Evolutionary conservation across 2,329 filamentous ascomycete genomes (phyloP).

Genomic region (Colletotrichum somersetense): DNA sequence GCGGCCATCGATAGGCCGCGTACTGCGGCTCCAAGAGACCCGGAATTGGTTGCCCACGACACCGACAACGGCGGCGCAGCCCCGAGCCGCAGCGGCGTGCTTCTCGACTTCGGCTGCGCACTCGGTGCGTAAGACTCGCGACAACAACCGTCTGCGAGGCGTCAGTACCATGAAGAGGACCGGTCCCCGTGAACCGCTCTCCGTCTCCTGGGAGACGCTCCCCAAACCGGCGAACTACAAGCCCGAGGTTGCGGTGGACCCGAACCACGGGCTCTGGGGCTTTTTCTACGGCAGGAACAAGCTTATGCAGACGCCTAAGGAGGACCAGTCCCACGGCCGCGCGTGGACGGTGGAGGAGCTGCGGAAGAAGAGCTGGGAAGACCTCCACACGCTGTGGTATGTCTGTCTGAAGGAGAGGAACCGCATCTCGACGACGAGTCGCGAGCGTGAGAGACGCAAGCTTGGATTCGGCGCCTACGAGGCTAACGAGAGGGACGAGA

Average conservation of each 20-base stretch:
- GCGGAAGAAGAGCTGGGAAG: constrained; percentile 90
- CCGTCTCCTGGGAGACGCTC: constrained; percentile 77
- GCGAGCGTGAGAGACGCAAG: constrained; percentile 75
- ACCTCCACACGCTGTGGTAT: constrained; percentile 95
- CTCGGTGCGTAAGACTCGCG: constrained; percentile 68
- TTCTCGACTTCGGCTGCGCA: constrained; percentile 69
- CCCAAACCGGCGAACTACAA: constrained; percentile 78
- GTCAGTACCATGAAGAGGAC: constrained; percentile 85
- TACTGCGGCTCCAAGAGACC: constrained; percentile 43
- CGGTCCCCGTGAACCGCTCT: constrained; percentile 80
- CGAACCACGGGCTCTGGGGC: constrained; percentile 88
- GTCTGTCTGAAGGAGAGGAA: constrained; percentile 92
- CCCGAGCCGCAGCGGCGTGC: constrained; percentile 43
- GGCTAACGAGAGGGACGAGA: constrained; percentile 70
- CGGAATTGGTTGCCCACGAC: constrained; percentile 25
- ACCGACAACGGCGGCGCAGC: constrained; percentile 5
- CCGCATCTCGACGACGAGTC: constrained; percentile 81
- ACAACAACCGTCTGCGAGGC: constrained; percentile 84
- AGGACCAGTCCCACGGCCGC: constrained; percentile 80
- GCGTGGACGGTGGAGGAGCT: constrained; percentile 89
- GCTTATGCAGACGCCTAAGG: constrained; percentile 77
- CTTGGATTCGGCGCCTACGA: constrained; percentile 82
- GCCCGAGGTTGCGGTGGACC: constrained; percentile 70
- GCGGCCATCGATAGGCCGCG: constrained; percentile 49
- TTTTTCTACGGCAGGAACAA: constrained; percentile 84